A percentile compares a stretch with the other conserved stretches of the same genome.
These are phyloP conservation scores for Candida sonorensis DNA, from an alignment of 805 yeast species.

Conservation along the genomic window DNA sequence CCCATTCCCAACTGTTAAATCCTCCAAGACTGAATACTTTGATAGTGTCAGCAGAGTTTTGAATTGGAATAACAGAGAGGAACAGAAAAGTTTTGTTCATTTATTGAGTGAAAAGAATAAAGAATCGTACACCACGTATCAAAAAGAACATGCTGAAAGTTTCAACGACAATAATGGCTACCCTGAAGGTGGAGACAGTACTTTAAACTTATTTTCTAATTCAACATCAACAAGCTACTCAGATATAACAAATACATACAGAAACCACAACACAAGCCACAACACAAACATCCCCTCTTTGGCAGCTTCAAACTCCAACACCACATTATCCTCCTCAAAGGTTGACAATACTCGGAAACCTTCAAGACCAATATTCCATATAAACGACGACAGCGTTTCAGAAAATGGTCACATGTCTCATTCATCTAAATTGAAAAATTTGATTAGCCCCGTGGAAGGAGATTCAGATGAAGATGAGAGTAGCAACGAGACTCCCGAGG, in stretches of 20 bases:
- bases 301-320: no score
- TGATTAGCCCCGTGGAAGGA: slow-evolving; percentile 8
- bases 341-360: no score
- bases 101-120: slow-evolving; percentile 51
- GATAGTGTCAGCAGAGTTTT: slow-evolving; percentile 80
- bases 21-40: slow-evolving; percentile 68
- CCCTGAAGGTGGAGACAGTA: slow-evolving; percentile 16
- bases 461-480: slow-evolving; percentile 7
- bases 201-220: background rate
- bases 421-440: slow-evolving; percentile 14
- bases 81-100: slow-evolving; percentile 74
- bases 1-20: slow-evolving; percentile 89
- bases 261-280: background rate
- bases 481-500: slow-evolving; percentile 2
- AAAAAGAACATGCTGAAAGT: slow-evolving; percentile 9
- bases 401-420: slow-evolving; percentile 8
- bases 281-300: background rate
- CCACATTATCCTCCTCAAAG: no score
- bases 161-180: slow-evolving; percentile 15
- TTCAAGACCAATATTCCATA: slow-evolving; percentile 1
- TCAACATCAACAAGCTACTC: background rate
- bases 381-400: slow-evolving; percentile 1
- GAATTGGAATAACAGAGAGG: slow-evolving; percentile 91
- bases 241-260: no score
- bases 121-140: slow-evolving; percentile 31